phyloP scores from a whole-genome alignment of 2,329 filamentous ascomycete species.

The Hymenoscyphus scutula region DNA sequence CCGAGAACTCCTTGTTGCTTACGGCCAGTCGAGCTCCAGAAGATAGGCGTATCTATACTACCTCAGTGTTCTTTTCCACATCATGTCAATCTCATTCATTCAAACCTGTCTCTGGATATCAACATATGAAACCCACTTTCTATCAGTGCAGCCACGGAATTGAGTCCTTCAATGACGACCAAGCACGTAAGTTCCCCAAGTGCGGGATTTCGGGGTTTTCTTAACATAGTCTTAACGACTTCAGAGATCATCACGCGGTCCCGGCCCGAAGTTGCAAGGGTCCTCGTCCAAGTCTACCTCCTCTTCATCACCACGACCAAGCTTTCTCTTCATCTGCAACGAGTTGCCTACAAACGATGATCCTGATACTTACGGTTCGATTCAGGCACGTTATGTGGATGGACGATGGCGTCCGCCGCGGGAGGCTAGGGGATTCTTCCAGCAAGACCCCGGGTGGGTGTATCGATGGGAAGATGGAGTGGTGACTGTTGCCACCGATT shows the following conservation, averaged over 20 bases:
- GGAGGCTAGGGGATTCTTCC: conserved; percentile 18
- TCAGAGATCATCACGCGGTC: conserved; percentile 7
- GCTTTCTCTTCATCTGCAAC: conserved; percentile 41
- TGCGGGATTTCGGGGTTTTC: not conserved
- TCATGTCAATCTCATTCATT: not conserved
- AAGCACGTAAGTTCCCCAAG: not conserved
- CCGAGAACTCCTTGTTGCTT: not conserved
- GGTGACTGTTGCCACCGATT: conserved; percentile 17
- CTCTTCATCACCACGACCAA: conserved; percentile 18
- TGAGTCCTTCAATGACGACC: not conserved
- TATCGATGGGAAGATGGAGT: conserved; percentile 28
- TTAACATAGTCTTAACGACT: not conserved
- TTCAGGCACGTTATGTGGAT: conserved; percentile 17
- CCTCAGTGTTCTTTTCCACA: not conserved
- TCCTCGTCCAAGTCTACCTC: conserved; percentile 9
- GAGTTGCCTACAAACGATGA: conserved; percentile 40
- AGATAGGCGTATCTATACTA: not conserved
- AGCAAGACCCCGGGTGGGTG: conserved; percentile 21
- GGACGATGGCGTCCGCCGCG: conserved; percentile 29
- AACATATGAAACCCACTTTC: not conserved
- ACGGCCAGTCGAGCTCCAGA: not conserved
- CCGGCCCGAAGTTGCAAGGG: conserved; percentile 8
- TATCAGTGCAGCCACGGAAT: not conserved
- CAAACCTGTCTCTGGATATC: not conserved
- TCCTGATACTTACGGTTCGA: conserved; percentile 15